Evolutionary conservation across 75 land plant genomes (phyloP), one percentile per base, ranked within the genome.

Genomic region (Cupressus sempervirens): DNA sequence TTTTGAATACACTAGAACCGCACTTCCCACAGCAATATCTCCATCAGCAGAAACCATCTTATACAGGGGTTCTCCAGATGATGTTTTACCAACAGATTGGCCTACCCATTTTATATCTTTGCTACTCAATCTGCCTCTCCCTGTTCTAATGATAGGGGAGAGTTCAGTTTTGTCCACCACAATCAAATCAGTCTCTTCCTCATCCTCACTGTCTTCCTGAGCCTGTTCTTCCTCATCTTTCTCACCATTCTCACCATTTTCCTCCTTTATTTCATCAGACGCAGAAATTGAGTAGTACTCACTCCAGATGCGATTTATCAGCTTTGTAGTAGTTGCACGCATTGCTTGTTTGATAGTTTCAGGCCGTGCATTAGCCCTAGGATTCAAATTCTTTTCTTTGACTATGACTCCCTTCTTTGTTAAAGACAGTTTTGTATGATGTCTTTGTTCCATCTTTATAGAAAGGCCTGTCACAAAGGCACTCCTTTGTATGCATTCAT

Each of bases 261-360:
- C 73, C 46, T 89, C 87, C 32, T 34, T 12, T 16, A 87, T 89
- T 40, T 91, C 94, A 67, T 83, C 91, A 29, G 90, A 91, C 0
- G 79, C 87, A 83, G 88, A 86, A 75, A 86, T 90, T 48, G 92
- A 86, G 83, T 94, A 96, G 73, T 91, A 96, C 35, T 92, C 94
- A 26, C 97, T 93, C 99, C 99, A 98, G 46, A 98, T 94, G 67
- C 94, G 89, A 88, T 96, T 96, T 26, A 98, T 92, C 5, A 98
- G 87, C 79, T 87, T 86, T 46, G 99, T 98, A 48, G 97, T 96
- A 8, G 98, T 98, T 29, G 99, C 98, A 18, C 90, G 94, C 98
- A 98, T 98, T 26, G 89, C 86, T 87, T 96, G 96, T 80, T 90
- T 88, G 4, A 86, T 89, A 5, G 76, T 79, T 32, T 90, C 86